Base-by-base conservation (phyloP, 2,329 filamentous ascomycete species). In the Stachybotrys chartarum region DNA sequence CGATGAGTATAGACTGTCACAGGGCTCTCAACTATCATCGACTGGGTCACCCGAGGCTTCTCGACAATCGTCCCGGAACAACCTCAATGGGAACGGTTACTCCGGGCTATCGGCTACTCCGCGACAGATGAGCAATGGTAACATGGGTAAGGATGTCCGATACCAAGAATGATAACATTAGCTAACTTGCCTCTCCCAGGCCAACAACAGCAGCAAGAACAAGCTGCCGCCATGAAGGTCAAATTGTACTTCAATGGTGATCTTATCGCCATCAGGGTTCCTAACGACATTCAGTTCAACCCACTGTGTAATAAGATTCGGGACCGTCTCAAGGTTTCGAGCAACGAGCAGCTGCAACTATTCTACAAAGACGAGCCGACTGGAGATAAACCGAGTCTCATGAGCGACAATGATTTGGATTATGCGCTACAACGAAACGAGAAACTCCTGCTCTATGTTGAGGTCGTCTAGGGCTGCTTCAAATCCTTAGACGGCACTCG, bases 201-300 rank as follows among this genome's bases (percentile, higher is more conserved):
- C 14, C 35, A 10, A 42, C 35, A 42, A 14, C 35, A 42, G 14
- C 64, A 65, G 24, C 64, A 61, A 52, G 57, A 58, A 58, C 73
- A 77, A 54, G 68, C 71, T 39, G 67, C 74, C 7, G 81, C 84
- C 4, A 87, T 97, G 76, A 97, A 97, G 72, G 89, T 97, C 69
- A 97, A 97, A 75, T 87, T 97, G 54, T 94, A 90, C 75, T 97
- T 91, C 75, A 89, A 93, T 61, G 88, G 92, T 58, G 93, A 97
- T 62, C 84, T 95, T 55, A 93, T 97, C 61, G 89, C 94, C 49
- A 91, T 99, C 64, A 86, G 92, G 39, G 90, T 97, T 55, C 88
- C 93, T 0, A 81, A 82, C 1, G 88, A 95, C 54, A 91, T 95
- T 64, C 81, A 81, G 54, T 94, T 87, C 70, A 78, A 82, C 54